phyloP scores from a whole-genome alignment of 2,329 filamentous ascomycete genomes.

The Ceratocystiopsis sp. region DNA sequence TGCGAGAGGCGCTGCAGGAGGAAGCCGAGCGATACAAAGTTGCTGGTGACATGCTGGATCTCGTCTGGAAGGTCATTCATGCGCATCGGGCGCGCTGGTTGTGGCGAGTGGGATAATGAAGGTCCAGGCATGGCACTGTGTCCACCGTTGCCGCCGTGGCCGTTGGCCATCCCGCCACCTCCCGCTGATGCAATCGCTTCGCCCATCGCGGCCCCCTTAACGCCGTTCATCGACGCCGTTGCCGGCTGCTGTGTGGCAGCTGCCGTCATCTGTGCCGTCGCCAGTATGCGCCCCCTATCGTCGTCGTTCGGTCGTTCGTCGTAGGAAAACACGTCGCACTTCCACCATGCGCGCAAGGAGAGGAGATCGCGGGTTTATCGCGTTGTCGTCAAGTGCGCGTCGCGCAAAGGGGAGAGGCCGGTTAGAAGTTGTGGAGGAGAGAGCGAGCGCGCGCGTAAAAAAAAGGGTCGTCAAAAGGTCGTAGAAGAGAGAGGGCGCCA shows the following conservation, averaged over 20 bases:
- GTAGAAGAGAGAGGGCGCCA: no score
- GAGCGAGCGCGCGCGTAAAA: no score
- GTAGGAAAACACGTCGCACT: no score
- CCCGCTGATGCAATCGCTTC: no score
- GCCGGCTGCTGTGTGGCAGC: constrained; percentile 8
- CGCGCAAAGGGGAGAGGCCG: no score
- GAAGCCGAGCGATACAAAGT: constrained; percentile 58
- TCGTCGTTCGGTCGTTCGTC: constrained; percentile 21
- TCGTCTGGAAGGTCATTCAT: constrained; percentile 45
- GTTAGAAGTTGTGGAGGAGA: no score
- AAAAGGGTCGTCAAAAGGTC: no score
- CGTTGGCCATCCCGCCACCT: neutral
- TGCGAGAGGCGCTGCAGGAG: constrained; percentile 68
- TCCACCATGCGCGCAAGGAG: no score
- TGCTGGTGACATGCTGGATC: constrained; percentile 54
- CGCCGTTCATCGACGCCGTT: constrained; percentile 1
- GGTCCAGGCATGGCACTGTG: no score
- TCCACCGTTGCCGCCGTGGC: constrained; percentile 3
- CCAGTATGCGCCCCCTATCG: constrained; percentile 30
- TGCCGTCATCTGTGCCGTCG: constrained; percentile 31
- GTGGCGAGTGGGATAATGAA: neutral
- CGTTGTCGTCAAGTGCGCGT: no score
- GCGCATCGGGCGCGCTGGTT: constrained; percentile 2
- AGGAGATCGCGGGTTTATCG: no score
- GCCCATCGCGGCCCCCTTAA: neutral